phyloP scores from a whole-genome alignment of 768 basidiomycete species.

The Phylloporus arenicola region DNA sequence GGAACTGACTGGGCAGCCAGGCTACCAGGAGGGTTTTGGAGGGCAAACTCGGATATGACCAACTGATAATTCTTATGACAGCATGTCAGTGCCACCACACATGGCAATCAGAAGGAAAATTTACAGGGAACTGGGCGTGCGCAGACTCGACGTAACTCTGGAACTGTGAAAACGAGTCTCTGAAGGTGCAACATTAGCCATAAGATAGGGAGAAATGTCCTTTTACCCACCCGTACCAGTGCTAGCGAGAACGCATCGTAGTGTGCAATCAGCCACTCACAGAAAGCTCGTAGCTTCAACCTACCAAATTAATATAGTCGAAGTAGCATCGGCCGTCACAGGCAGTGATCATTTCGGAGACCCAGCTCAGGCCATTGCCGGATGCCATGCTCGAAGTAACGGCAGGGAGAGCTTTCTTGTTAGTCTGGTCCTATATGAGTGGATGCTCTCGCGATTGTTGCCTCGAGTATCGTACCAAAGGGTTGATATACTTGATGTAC shows the following conservation, averaged over 20 bases:
- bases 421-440: slow-evolving; percentile 18
- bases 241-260: slow-evolving; percentile 5
- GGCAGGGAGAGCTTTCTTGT: slow-evolving; percentile 37
- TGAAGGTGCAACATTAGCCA: slow-evolving; percentile 9
- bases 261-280: background rate
- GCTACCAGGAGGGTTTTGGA: slow-evolving; percentile 27
- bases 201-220: background rate
- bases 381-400: slow-evolving; percentile 30
- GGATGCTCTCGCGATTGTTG: background rate
- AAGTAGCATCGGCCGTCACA: slow-evolving; percentile 33
- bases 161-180: slow-evolving; percentile 26
- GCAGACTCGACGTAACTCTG: slow-evolving; percentile 24
- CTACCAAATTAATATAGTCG: slow-evolving; percentile 33
- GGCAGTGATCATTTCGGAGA: slow-evolving; percentile 31
- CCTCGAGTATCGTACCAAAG: slow-evolving; percentile 24
- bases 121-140: slow-evolving; percentile 26
- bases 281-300: background rate
- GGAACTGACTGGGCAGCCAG: slow-evolving; percentile 26
- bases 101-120: background rate
- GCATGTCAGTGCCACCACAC: slow-evolving; percentile 2
- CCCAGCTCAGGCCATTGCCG: slow-evolving; percentile 33
- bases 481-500: slow-evolving; percentile 35
- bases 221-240: slow-evolving; percentile 27
- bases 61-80: slow-evolving; percentile 16
- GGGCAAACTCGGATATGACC: slow-evolving; percentile 32